Conservation (phyloP, 495 filamentous ascomycete species). For the Lophiotrema nucula region DNA sequence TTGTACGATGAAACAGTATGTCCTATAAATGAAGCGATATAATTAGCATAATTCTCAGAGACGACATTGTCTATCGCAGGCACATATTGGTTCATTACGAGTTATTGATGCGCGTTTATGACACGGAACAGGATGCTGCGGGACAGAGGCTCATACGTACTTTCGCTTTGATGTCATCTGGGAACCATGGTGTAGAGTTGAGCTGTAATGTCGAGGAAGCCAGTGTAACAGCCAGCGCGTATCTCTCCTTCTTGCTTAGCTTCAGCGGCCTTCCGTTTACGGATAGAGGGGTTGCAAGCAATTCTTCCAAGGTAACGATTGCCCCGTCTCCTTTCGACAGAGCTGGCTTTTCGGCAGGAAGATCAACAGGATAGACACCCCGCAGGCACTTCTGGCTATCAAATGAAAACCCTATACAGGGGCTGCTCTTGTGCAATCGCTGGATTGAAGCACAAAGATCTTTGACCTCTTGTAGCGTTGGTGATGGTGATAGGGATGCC, state of each 20-base stretch:
- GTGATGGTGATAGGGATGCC: neutral
- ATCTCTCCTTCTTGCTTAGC: constrained; percentile 33
- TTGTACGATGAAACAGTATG: constrained; percentile 26
- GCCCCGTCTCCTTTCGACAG: neutral
- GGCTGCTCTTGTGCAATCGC: constrained; percentile 16
- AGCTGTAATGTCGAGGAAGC: constrained; percentile 31
- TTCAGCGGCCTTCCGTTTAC: constrained; percentile 26
- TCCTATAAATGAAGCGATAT: no score
- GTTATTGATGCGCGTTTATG: no score
- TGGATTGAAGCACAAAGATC: constrained; percentile 33
- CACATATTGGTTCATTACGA: no score
- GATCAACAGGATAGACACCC: constrained; percentile 19
- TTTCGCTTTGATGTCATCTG: constrained; percentile 23
- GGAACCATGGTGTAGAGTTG: constrained; percentile 31
- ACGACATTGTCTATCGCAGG: no score
- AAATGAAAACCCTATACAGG: constrained; percentile 33
- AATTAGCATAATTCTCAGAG: no score
- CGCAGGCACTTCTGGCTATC: constrained; percentile 29
- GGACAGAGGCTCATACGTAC: no score
- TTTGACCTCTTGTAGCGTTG: constrained; percentile 23
- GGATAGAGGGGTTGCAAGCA: constrained; percentile 20
- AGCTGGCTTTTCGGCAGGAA: constrained; percentile 2
- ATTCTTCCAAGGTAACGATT: constrained; percentile 25
- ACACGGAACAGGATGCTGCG: no score
- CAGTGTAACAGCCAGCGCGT: constrained; percentile 29